These are phyloP conservation scores for Solanum acaule DNA, from an alignment of 257 asterid genomes.

Conservation along the genomic window DNA sequence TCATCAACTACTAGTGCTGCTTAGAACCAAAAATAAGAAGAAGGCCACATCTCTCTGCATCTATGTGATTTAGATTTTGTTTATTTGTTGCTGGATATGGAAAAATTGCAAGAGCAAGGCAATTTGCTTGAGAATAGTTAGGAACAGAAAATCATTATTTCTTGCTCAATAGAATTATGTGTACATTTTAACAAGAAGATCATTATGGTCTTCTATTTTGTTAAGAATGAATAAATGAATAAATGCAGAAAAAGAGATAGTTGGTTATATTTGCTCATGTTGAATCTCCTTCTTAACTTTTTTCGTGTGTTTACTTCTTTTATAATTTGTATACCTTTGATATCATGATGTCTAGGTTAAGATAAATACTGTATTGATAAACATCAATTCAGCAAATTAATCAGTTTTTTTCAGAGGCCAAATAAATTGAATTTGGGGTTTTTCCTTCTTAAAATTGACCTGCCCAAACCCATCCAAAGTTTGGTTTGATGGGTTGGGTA, in stretches of 20 bases:
- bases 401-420: background rate
- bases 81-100: background rate
- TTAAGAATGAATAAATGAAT: background rate
- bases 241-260: background rate
- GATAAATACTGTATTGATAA: no score
- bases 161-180: background rate
- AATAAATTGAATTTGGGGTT: background rate
- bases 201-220: background rate
- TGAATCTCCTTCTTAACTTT: background rate
- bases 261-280: background rate
- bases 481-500: background rate
- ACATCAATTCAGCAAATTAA: no score
- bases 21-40: background rate
- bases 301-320: background rate
- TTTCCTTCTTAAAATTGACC: background rate
- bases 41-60: background rate
- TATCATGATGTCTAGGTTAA: background rate
- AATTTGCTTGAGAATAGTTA: background rate
- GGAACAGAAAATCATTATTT: background rate
- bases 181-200: background rate
- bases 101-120: background rate
- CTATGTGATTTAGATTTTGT: background rate
- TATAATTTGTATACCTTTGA: background rate
- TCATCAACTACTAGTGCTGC: background rate
- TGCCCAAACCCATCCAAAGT: background rate